These are phyloP conservation scores for Solanum chiquidenum DNA, from an alignment of 257 asterid species.

Conservation along the genomic window DNA sequence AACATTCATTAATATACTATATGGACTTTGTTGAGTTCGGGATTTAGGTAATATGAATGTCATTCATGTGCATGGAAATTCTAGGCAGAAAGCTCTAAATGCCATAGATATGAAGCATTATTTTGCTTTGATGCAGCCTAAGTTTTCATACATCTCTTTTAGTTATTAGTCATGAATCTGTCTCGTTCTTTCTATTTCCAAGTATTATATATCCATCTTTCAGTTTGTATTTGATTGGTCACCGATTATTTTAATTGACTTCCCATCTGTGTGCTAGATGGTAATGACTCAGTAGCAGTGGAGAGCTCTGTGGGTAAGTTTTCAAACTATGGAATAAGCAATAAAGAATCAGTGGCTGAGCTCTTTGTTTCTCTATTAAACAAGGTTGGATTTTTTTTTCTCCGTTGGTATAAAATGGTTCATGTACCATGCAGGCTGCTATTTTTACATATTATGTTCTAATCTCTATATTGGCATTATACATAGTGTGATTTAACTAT, in stretches of 20 bases:
- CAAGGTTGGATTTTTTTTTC: constrained; percentile 36
- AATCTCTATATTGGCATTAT: not conserved
- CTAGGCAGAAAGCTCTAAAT: not conserved
- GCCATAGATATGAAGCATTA: not conserved
- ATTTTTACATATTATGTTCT: not conserved
- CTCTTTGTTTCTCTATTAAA: constrained; percentile 70
- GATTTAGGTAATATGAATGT: not conserved
- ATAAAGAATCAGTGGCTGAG: constrained; percentile 67
- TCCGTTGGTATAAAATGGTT: not conserved
- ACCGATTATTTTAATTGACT: not conserved
- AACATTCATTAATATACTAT: not conserved
- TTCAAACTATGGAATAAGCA: constrained; percentile 48
- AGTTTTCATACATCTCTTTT: not conserved
- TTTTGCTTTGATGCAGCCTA: not conserved
- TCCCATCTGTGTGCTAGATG: constrained; percentile 40
- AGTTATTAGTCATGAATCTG: not conserved
- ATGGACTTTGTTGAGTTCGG: not conserved
- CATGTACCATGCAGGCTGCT: not conserved
- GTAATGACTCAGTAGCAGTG: constrained; percentile 61
- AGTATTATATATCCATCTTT: not conserved
- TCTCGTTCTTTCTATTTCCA: not conserved
- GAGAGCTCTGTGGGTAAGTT: constrained; percentile 38
- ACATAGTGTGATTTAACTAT: not conserved
- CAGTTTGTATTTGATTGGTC: not conserved
- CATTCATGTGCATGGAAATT: not conserved